Evolutionary conservation across 768 basidiomycete species (phyloP), one percentile per base, ranked within the genome.

Genomic region (Coprinopsis marcescibilis): DNA sequence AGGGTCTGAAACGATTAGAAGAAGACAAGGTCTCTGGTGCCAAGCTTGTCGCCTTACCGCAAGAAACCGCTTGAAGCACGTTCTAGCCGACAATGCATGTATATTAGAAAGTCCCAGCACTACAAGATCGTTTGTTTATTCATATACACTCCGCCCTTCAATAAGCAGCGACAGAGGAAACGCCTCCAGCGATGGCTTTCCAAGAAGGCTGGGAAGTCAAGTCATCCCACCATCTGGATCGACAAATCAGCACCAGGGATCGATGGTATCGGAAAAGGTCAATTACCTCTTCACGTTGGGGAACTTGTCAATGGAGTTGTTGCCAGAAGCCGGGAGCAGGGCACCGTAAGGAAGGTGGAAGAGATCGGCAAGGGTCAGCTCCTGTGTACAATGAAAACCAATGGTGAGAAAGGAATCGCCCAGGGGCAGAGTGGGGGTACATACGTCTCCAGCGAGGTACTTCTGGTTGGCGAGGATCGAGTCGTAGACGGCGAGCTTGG

Each of bases 391-490:
- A 46, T 8, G n/a, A 51, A 15, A 44, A 44, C 45, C 38, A 24
- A 42, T 20, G 25, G 13, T 34, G 30, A 43, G 4, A 20, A 23
- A 11, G 11, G 17, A 25, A 23, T 38, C 30, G 10, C 30, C 30
- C 30, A 42, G 3, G 17, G 8, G 40, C 13, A 20, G 2, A 24
- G 2, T 43, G 25, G n/a, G 24, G 11, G 14, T 15, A 61, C 70
- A 43, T 49, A 76, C 80, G 51, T 78, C 64, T n/a, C 82, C 81
- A 21, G 75, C 75, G 4, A 81, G 59, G 52, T 80, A 83, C 25
- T 65, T 60, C 26, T 75, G 71, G 57, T 76, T 80, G 15, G 62
- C 58, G 13, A 83, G 65, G 30, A 84, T 76, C 13, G 52, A 55
- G 8, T 83, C 72, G 50, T 81, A 83, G 3, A 55, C 75, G 14